A percentile compares a stretch with the other conserved stretches of the same genome.
Conservation (phyloP, 2,329 filamentous ascomycete species). For the Aureobasidium leucospermi region DNA sequence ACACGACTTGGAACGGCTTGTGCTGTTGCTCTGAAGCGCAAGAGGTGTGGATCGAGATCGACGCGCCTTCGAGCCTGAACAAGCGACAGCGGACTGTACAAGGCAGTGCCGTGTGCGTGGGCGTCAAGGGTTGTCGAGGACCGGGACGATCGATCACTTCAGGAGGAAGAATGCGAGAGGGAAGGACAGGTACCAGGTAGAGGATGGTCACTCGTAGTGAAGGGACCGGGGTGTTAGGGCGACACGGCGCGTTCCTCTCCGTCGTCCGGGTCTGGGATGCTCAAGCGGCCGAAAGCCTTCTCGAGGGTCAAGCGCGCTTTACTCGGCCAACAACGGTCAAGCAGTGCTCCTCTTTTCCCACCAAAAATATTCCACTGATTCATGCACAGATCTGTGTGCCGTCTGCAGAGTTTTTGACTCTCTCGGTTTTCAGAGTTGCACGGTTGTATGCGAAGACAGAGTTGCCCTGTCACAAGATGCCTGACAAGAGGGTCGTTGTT, state of each 20-base stretch:
- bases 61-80: background rate
- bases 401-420: background rate
- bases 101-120: conserved; percentile 3
- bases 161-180: background rate
- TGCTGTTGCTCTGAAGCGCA: conserved; percentile 1
- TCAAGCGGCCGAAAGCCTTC: background rate
- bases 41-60: background rate
- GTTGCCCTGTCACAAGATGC: conserved; percentile 5
- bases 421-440: background rate
- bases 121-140: background rate
- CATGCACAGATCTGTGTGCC: background rate
- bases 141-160: background rate
- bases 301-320: background rate
- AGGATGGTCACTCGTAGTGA: background rate
- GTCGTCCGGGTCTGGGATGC: background rate
- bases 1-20: background rate
- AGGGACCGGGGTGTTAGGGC: conserved; percentile 7
- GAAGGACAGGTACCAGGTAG: background rate
- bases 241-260: conserved; percentile 7
- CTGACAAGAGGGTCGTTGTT: background rate
- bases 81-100: conserved; percentile 4
- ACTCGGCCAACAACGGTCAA: background rate
- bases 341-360: background rate
- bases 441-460: background rate
- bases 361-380: background rate